Evolutionary conservation across 2,329 filamentous ascomycete species (phyloP), one percentile per base, ranked within the genome.

Genomic region (Colletotrichum costaricense): DNA sequence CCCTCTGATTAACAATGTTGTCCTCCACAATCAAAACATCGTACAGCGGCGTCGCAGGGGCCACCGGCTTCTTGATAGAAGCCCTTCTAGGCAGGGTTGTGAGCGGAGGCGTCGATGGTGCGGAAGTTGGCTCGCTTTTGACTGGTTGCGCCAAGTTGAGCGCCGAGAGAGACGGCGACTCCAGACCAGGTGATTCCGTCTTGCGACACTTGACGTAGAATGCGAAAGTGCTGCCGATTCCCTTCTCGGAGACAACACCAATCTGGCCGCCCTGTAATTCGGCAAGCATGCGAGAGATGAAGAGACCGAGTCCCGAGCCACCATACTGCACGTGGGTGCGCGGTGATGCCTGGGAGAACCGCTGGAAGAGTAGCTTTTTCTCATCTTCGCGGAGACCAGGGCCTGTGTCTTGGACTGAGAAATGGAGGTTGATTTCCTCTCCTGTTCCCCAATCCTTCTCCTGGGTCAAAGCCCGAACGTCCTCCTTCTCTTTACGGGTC

Each of bases 251-350:
- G 2, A 88, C 87, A 3, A 95, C 93, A 8, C 93, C 93, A 68
- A 95, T 94, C 79, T 94, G 92, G 2, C 93, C 93, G 16, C 93
- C 93, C 82, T 95, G 93, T 63, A 95, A 84, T 79, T 95, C 93
- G 2, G 92, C 93, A 62, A 95, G 83, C 77, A 93, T 93, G 49
- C 93, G 88, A 5, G 91, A 94, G 79, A 95, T 95, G 83, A 95
- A 95, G 1, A 95, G 84, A 0, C 92, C 92, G 0, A 94, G 83
- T 0, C 92, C 92, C 0, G 90, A 92, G 8, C 92, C 92, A 26
- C 92, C 92, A 74, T 94, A 94, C 75, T 93, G 90, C 2, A 94
- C 91, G 77, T 94, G 92, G 0, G 92, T 94, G 33, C 91, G 86
- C 4, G 91, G 91, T 8, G 89, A 90, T 0, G 92, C 91, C 78